Conservation (phyloP, 2,329 filamentous ascomycete genomes). For the Diatrype stigma region DNA sequence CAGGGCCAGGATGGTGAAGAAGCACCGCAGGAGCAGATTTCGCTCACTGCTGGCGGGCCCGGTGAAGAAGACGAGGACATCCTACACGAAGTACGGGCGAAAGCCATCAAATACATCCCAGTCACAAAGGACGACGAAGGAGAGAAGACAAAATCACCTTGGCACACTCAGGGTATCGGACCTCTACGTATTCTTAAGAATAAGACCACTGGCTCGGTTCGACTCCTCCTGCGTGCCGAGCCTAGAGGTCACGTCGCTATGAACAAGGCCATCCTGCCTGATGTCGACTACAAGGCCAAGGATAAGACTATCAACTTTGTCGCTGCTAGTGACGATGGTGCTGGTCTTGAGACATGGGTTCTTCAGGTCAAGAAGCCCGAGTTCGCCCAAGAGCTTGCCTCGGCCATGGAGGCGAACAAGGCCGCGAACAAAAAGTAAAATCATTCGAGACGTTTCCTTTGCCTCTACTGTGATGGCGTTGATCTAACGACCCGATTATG, state of each 20-base stretch:
- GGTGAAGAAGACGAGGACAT: constrained; percentile 70
- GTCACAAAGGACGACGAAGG: constrained; percentile 42
- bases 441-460: not conserved
- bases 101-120: constrained; percentile 59
- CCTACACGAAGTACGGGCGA: constrained; percentile 66
- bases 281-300: constrained; percentile 58
- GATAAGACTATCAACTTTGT: constrained; percentile 58
- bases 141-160: constrained; percentile 52
- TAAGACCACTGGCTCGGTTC: constrained; percentile 61
- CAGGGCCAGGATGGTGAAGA: constrained; percentile 40
- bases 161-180: constrained; percentile 68
- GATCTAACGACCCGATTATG: no score
- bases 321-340: constrained; percentile 54
- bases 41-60: constrained; percentile 61
- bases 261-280: constrained; percentile 62
- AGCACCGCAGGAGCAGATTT: constrained; percentile 64
- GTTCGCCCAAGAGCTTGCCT: constrained; percentile 47
- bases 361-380: constrained; percentile 61
- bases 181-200: constrained; percentile 69
- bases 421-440: constrained; percentile 48
- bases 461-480: no score
- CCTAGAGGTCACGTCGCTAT: constrained; percentile 70
- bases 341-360: constrained; percentile 64
- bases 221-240: constrained; percentile 70
- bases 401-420: constrained; percentile 50